Base-by-base conservation (phyloP, 495 filamentous ascomycete species). In the Cudoniella acicularis region DNA sequence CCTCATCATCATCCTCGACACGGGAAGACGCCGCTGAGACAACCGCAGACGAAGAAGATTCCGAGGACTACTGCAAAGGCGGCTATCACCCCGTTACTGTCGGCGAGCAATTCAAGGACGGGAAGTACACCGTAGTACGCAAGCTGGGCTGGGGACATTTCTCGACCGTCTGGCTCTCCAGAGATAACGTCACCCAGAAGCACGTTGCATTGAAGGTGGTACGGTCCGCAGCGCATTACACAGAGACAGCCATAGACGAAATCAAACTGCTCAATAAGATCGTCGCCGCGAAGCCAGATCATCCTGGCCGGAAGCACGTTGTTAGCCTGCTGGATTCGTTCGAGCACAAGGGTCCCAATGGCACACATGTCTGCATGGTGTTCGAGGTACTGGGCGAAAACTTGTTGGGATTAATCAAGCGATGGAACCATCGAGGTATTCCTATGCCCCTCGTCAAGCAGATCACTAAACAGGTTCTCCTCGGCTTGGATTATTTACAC, bases 71-170 rank as follows among this genome's bases (percentile, higher is more conserved):
- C 75, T 97, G 93, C 79, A 98, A 97, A 73, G 94, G 94, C 61
- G 94, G 94, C 36, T 98, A 98, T 69, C 94, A 98, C 67, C 94
- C 94, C 0, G 95, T 98, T 24, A 79, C 80, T 52, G 87, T 97
- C 49, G 94, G 94, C 54, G 94, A 98, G 74, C 87, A 89, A 64
- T 98, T 97, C 82, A 98, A 98, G 69, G 90, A 98, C 69, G 94
- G 92, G 56, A 91, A 90, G 70, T 98, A 98, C 74, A 92, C 92
- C 3, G 85, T 98, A 42, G 90, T 97, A 69, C 88, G 94, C 72
- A 98, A 98, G 78, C 81, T 98, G 20, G 94, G 94, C 42, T 98
- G 94, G 94, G 94, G 94, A 64, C 94, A 98, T 69, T 98, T 98
- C 77, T 97, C 93, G 1, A 98, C 94, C 1, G 94, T 98, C 46